phyloP scores from a whole-genome alignment of 345 rosid genomes.

The Geranium brycei region DNA sequence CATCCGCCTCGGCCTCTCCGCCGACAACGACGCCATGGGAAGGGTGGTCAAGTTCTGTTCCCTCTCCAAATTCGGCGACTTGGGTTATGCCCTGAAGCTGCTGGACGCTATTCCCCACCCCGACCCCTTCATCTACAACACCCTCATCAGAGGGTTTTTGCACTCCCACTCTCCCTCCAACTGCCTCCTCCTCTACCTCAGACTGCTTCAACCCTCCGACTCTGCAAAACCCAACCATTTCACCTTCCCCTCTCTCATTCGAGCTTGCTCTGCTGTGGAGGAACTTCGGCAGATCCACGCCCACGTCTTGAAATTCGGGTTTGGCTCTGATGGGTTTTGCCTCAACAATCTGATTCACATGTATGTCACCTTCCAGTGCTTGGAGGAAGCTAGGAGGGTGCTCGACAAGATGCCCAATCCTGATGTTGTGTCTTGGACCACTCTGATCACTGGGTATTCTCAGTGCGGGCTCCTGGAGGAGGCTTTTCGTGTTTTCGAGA shows the following conservation, averaged over 20 bases:
- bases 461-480: constrained; percentile 29
- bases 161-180: constrained; percentile 10
- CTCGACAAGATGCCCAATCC: constrained; percentile 16
- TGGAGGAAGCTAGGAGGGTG: constrained; percentile 27
- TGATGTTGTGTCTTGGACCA: constrained; percentile 29
- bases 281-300: constrained; percentile 33
- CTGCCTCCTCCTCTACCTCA: constrained; percentile 21
- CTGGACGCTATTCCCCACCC: constrained; percentile 25
- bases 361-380: constrained; percentile 20
- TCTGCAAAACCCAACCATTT: constrained; percentile 21
- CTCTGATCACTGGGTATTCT: constrained; percentile 33
- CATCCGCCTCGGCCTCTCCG: constrained; percentile 27
- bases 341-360: constrained; percentile 33
- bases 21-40: constrained; percentile 23
- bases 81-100: constrained; percentile 25
- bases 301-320: constrained; percentile 30
- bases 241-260: constrained; percentile 28
- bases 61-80: constrained; percentile 9
- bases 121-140: constrained; percentile 31
- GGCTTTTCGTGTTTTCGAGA: constrained; percentile 26
- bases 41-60: constrained; percentile 29
- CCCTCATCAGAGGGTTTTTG: constrained; percentile 17
- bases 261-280: constrained; percentile 23
- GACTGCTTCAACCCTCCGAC: constrained; percentile 14
- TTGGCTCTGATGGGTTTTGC: constrained; percentile 17